These are phyloP conservation scores for Sclerotinia glacialis DNA, from an alignment of 2,329 filamentous ascomycete genomes.

Conservation along the genomic window DNA sequence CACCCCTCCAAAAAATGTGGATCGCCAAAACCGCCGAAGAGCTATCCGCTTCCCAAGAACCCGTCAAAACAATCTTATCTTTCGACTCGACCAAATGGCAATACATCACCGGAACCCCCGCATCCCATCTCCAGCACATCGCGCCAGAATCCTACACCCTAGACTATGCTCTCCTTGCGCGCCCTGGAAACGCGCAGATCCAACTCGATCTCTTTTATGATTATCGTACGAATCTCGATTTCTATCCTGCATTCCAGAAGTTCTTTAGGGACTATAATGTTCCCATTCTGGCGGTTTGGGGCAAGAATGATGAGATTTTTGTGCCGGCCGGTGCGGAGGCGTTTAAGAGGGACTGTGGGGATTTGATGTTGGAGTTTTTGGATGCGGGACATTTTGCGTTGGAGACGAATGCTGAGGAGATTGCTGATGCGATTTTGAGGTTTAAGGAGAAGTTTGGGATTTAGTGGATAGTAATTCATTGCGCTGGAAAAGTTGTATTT, in stretches of 20 bases:
- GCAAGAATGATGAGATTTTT: constrained; percentile 54
- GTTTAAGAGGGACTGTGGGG: constrained; percentile 48
- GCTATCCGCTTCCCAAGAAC: constrained; percentile 23
- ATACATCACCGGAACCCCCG: constrained; percentile 27
- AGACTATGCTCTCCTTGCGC: constrained; percentile 52
- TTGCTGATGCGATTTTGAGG: constrained; percentile 32
- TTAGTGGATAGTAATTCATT: neutral
- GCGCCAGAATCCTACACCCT: constrained; percentile 41
- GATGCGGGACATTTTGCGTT: constrained; percentile 57
- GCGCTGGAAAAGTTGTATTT: neutral
- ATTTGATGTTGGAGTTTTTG: constrained; percentile 49
- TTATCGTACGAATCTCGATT: constrained; percentile 52
- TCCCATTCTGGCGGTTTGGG: constrained; percentile 57
- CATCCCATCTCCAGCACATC: constrained; percentile 17
- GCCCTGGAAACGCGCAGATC: constrained; percentile 49
- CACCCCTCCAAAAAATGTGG: constrained; percentile 30
- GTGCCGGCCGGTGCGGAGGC: constrained; percentile 52
- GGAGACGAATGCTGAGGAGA: constrained; percentile 29
- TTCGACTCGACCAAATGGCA: constrained; percentile 33
- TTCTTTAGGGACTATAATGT: constrained; percentile 52
- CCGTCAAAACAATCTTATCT: constrained; percentile 21
- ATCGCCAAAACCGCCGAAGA: constrained; percentile 19
- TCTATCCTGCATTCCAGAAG: constrained; percentile 55
- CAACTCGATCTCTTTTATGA: constrained; percentile 58
- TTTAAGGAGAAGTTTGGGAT: constrained; percentile 34